Evolutionary conservation across 2,329 filamentous ascomycete species (phyloP), one percentile per base, ranked within the genome.

Genomic region (Paracamarosporium sp.): DNA sequence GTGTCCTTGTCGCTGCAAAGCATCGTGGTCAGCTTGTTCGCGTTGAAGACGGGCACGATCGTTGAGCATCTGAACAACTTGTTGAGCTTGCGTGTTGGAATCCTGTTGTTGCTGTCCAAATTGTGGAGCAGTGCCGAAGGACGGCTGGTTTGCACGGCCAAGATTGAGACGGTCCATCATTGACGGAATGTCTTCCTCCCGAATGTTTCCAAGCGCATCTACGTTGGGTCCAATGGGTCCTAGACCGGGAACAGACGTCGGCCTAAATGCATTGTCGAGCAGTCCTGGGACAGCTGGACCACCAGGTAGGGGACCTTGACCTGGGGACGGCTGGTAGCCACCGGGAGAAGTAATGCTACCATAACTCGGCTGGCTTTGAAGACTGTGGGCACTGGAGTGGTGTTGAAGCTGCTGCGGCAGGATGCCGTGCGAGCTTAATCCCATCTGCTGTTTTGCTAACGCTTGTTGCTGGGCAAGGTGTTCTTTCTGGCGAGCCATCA

Each of bases 301-400:
- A 30, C 83, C 83, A 15, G 84, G 79, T 15, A 84, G 79, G n/a
- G 78, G 74, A 25, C 70, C 78, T 63, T 85, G 84, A 71, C 81
- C 87, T 56, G 82, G 82, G 61, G 86, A 83, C 52, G 85, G 82
- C 66, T 88, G 86, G 70, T 87, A 89, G 11, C 87, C 88, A 56
- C 90, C 86, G 1, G 93, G 93, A n/a, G 93, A 96, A 2, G 92
- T 88, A 64, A 99, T 96, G 78, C 91, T 97, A 17, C 94, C 92
- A 73, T 95, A 97, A 78, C 94, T 98, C 22, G 94, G 94, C 77
- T 99, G 95, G 73, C 93, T 97, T 72, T 99, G 95, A 57, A 99
- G 84, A 72, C 94, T 98, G 67, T 98, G 94, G 8, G 92, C 92
- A 72, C 94, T 98, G 1, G 92, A 93, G 72, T 98, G 93, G 72